Base-by-base conservation (phyloP, 2,329 filamentous ascomycete species). In the Ceratocystis destructans region DNA sequence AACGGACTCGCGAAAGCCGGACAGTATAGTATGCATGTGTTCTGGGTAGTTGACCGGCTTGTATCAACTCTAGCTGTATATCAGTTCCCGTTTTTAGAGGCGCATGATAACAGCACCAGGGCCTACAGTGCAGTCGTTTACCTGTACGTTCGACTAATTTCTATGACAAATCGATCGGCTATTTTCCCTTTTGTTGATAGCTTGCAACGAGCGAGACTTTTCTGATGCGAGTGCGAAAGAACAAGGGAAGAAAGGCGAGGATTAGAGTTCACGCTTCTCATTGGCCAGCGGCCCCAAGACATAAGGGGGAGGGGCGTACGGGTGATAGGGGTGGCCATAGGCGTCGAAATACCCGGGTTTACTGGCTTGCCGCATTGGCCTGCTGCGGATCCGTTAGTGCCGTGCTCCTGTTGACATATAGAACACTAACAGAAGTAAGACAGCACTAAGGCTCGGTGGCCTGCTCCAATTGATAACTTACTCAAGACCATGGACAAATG, bases 401-500 rank as follows among this genome's bases (percentile, higher is more conserved):
- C 48, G 12, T 10, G 22, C 20, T 8, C 17, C 22, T 20, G 22
- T 25, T 50, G 22, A 12, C 22, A 50, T 50, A 12, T 12, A 20
- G 0, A 20, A 6, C 48, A 50, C 48, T 50, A 50, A 50, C 48
- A 50, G n/a, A 20, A 50, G 48, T 41, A 25, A 50, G n/a, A 22
- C 48, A 22, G 37, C 37, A 25, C 48, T 50, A 20, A 22, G n/a
- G 48, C 46, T 22, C 12, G 8, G n/a, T 50, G 48, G 8, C 3
- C 17, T 20, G 17, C 20, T 20, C 20, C 25, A 5, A n/a, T 15
- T 57, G 53, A 57, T 33, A 33, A 33, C 53, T 57, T 57, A 57
- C 53, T 33, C 12, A 57, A 57, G 53, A 57, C 53, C 22, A 57
- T 57, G 53, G 53, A 57, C 53, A 57, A 57, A 57, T 57, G 25